Evolutionary conservation across 164 flowering plant species (phyloP), one percentile per base, ranked within the genome.

Genomic region (Aristolochia fimbriata): DNA sequence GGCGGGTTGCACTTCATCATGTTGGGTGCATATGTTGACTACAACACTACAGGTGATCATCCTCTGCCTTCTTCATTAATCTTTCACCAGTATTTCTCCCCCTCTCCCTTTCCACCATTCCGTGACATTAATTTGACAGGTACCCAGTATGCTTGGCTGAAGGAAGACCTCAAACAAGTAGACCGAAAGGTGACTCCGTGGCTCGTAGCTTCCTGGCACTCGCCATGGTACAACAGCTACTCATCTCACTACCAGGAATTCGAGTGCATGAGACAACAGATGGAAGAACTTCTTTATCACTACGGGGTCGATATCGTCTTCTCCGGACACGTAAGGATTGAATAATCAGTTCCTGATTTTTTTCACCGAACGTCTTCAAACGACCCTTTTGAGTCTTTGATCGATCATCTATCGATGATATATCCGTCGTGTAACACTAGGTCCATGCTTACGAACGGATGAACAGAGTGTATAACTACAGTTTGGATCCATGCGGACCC

Each of bases 181-280:
- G 79, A 86, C 65, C 79, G 92, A 2, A 55, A 24, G 10, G 73
- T 76, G 52, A 91, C 92, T 17, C 97, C 96, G 30, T 91, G 97
- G 97, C 69, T 91, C 37, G 85, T 91, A 51, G 96, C 96, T 65
- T 81, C 94, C 25, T 88, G 94, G 97, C 97, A 91, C 74, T 70
- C 97, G 12, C 97, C 97, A 27, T 91, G 97, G 97, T 91, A 91
- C 57, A 91, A 83, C 55, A 91, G 94, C 71, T 91, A 88, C 65
- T 75, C 87, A 27, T 86, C 97, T 4, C 97, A 91, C 65, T 91
- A 91, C 67, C 91, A 86, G 72, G 97, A 91, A 73, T 86, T 86
- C 72, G 97, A 91, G 67, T 91, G 97, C 81, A 91, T 88, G 97
- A 83, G 96, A 62, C 85, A 77, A 69, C 86, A 83, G 70, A 84